Evolutionary conservation across 306 rosid genomes (phyloP), one percentile per base, ranked within the genome.

Genomic region (Medicago truncatula): DNA sequence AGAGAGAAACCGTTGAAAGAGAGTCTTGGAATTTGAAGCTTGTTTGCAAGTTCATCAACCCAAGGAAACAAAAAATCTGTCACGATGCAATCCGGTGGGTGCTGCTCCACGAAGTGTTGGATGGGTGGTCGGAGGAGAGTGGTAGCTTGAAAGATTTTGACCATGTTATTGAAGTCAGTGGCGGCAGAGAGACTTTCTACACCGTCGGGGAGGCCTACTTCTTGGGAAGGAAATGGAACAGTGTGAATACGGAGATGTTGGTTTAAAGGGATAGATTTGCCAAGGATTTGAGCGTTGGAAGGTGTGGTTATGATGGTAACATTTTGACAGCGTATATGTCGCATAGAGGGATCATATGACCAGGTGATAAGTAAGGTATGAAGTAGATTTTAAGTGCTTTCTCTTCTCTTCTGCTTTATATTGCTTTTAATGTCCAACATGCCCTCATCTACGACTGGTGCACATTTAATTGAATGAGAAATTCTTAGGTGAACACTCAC

Each of bases 21-120:
- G 1, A 85, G 14, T 1, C 84, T 61, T 0, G 86, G 78, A 7
- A 85, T 67, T 3, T 6, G 7, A 4, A 85, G 71, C 2, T 40
- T 54, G 15, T n/a, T 38, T 0, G 85, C 79, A 1, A 76, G 2
- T 47, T 81, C 71, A 8, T 71, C 13, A 0, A 81, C 61, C 88
- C 84, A 85, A 0, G 82, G 12, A 20, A 14, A 9, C 5, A 76
- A n/a, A 1, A 79, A 8, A 5, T 85, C 84, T 2, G 69, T 63
- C 0, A 73, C 62, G 8, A 82, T 52, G n/a, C 76, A 82, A 2
- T 78, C 86, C 2, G 83, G 83, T 23, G 70, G 81, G 78, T 82
- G 0, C 1, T 59, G 10, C 18, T 43, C 40, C 3, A 82, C 15
- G 66, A 76, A 76, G 0, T 5, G 10, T n/a, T 77, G 40, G 3